Evolutionary conservation across 108 stramenopile species (phyloP).

Genomic region (Conticribra weissflogii): DNA sequence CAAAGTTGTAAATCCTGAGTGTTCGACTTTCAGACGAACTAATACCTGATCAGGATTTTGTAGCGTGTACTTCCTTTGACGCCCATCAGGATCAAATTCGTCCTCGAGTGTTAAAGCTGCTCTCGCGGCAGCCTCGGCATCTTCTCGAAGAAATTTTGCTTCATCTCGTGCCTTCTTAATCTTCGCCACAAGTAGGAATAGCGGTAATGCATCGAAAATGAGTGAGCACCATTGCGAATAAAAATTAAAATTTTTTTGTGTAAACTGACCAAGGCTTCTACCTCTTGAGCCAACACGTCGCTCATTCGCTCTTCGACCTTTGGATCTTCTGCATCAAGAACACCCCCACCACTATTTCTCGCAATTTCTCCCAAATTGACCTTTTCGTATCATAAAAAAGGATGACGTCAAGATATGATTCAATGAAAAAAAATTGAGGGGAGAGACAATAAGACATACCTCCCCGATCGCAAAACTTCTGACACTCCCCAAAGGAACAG

Average conservation of each 20-base stretch:
- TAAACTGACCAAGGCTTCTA: slow-evolving; percentile 69
- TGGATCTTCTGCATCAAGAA: slow-evolving; percentile 79
- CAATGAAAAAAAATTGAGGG: neutral
- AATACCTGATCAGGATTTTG: slow-evolving; percentile 85
- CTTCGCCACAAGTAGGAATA: too few species aligned
- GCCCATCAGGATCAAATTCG: slow-evolving; percentile 46
- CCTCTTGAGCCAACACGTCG: slow-evolving; percentile 62
- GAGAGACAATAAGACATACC: slow-evolving; percentile 46
- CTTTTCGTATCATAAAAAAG: too few species aligned
- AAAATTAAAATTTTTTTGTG: too few species aligned
- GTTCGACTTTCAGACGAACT: slow-evolving; percentile 94
- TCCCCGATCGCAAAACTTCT: slow-evolving; percentile 83
- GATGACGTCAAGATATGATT: too few species aligned
- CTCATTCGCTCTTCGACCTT: slow-evolving; percentile 77
- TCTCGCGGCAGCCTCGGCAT: slow-evolving; percentile 34
- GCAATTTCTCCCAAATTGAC: neutral
- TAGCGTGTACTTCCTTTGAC: slow-evolving; percentile 49
- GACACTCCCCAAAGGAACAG: slow-evolving; percentile 82
- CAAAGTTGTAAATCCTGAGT: slow-evolving; percentile 90
- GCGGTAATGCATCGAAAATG: too few species aligned
- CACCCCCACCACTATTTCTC: slow-evolving; percentile 21
- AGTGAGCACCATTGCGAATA: too few species aligned
- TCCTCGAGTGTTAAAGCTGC: slow-evolving; percentile 19
- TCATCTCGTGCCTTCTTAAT: slow-evolving; percentile 46
- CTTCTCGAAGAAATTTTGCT: slow-evolving; percentile 26